Evolutionary conservation across 768 basidiomycete species (phyloP), one percentile per base, ranked within the genome.

Genomic region (Gymnopilus junonius): DNA sequence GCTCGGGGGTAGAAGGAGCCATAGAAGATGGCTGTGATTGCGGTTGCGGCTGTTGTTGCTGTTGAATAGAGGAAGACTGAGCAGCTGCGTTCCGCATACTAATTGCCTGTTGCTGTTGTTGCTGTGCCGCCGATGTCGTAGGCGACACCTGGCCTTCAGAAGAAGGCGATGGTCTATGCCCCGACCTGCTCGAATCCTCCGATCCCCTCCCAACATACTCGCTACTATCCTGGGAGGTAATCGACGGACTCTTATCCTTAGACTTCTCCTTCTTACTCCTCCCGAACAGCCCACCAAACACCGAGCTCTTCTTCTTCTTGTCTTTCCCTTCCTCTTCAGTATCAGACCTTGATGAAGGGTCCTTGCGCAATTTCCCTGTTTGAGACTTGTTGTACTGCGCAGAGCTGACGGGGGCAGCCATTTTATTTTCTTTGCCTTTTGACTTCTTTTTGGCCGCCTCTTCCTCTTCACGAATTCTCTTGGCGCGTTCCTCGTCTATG

Each of bases 251-350:
- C 55, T 74, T 79, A 17, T 77, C 78, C 73, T 87, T 87, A 43
- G 83, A 82, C 70, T 89, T 89, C 55, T 87, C 88, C 73, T 88
- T 88, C 67, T 91, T 95, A 75, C 87, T 89, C 68, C 90, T 79
- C 17, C 83, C 83, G 72, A 97, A 97, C 53, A 98, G 70, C 0
- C 88, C 82, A 14, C 87, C 83, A 66, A 97, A 90, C 60, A 98
- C 83, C 3, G 91, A 87, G 3, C 86, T 77, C 58, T 85, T 88
- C 77, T 89, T 90, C 76, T 90, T 89, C 77, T 89, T 87, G 35
- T 77, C 75, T 59, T 78, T 78, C 1, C 70, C 73, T 8, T 73
- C 72, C 8, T 78, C 76, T 12, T 78, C 80, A 4, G 77, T 75
- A 6, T 61, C 67, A 68, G 58, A 69, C 59, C 62, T 37, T 43